These are phyloP conservation scores for Grigorovia yakushimaensis DNA, from an alignment of 805 yeast species.

Conservation along the genomic window DNA sequence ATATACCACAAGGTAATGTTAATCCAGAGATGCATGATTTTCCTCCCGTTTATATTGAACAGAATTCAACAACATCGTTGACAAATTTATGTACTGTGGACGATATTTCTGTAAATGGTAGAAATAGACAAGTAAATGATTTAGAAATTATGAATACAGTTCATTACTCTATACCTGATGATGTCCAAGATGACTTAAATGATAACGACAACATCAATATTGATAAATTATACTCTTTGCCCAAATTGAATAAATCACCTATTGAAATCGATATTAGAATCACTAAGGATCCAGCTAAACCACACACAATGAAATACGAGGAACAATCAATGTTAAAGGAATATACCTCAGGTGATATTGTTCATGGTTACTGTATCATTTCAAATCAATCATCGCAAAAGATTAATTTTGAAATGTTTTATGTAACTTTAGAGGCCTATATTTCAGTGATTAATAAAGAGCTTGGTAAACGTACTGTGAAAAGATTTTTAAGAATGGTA, in stretches of 20 bases:
- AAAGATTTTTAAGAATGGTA: conserved; percentile 49
- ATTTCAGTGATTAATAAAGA: conserved; percentile 26
- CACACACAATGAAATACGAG: conserved; percentile 37
- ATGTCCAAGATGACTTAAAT: conserved; percentile 24
- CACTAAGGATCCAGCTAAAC: conserved; percentile 41
- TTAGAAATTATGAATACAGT: conserved; percentile 15
- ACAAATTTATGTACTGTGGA: too few species aligned
- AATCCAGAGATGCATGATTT: conserved; percentile 24
- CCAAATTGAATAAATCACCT: conserved; percentile 34
- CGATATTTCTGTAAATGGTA: too few species aligned
- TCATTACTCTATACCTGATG: conserved; percentile 8
- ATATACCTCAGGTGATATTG: conserved; percentile 57
- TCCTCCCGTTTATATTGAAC: conserved; percentile 30
- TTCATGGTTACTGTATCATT: conserved; percentile 49
- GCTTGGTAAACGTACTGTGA: conserved; percentile 30
- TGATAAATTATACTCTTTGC: conserved; percentile 42
- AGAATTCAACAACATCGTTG: not conserved
- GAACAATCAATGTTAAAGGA: conserved; percentile 38
- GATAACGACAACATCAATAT: conserved; percentile 38
- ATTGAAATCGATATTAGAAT: conserved; percentile 40
- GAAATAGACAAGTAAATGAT: too few species aligned
- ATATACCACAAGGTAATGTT: conserved; percentile 33
- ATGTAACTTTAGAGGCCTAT: conserved; percentile 38
- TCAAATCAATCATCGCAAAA: conserved; percentile 38
- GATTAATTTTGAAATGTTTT: conserved; percentile 54